Evolutionary conservation across 805 yeast genomes (phyloP), one percentile per base, ranked within the genome.

Genomic region (Tetrapisispora arboricola): DNA sequence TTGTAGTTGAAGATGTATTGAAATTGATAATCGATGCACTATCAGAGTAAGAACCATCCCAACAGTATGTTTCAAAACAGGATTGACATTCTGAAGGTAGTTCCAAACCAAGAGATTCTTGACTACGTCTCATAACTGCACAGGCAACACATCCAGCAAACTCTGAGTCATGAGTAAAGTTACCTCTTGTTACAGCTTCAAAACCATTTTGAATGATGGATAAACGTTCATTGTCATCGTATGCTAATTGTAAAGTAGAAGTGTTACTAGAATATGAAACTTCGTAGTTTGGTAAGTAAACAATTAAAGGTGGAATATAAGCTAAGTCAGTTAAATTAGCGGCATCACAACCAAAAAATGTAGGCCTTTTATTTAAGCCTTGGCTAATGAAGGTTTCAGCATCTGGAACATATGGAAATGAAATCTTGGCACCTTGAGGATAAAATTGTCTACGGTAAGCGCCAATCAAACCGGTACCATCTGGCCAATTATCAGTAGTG

Each of bases 331-430:
- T 75, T 54, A 79, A 63, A 54, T 83, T 82, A 2, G 63, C 51
- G 5, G 84, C 71, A 51, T 82, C 73, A 60, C 95, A 85, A 24
- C 95, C 95, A 56, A 86, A 86, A 65, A 85, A 86, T 1, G 80
- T 69, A 36, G 95, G 95, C 44, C 65, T 71, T 12, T 78, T 66
- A 19, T 84, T 80, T 47, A 84, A 67, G 45, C 82, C 81, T 47
- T 64, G 51, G 44, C 70, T 69, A 26, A 74, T 54, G 58, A 85
- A 82, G 0, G 87, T 72, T 34, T 69, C 63, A 26, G 57, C 63
- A 55, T 77, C 88, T 13, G 95, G 95, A 41, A 86, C 90, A 50
- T 82, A 76, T 11, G 95, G 95, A 70, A 82, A 83, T 4, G 80
- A 65, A 24, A 84, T 75, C 38, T 76, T 75, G 49, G 73, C 68